Evolutionary conservation across 441 rosid species (phyloP).

Genomic region (Metrosideros polymorpha): DNA sequence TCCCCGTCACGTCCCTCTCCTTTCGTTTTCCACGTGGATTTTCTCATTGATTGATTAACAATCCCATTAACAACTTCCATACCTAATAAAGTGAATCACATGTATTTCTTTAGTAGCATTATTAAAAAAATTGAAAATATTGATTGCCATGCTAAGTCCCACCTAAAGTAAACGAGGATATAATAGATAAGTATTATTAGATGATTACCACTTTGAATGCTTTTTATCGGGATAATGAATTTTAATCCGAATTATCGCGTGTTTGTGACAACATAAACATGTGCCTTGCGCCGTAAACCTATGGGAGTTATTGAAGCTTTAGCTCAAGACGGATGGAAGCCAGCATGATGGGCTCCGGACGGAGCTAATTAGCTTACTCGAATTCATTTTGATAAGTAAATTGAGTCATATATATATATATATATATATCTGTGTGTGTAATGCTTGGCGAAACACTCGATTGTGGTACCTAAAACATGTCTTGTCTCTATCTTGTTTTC

Average conservation of each 20-base stretch:
- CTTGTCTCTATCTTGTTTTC: neutral
- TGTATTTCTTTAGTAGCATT: neutral
- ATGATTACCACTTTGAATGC: neutral
- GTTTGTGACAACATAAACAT: neutral
- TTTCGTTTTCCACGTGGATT: neutral
- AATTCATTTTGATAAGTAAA: neutral
- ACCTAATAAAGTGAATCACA: neutral
- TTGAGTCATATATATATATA: neutral
- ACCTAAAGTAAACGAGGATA: neutral
- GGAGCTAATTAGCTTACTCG: neutral
- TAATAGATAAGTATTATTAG: too few relatives aligned
- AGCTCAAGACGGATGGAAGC: neutral
- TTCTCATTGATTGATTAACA: neutral
- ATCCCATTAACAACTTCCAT: neutral
- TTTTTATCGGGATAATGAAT: neutral
- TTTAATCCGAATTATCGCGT: neutral
- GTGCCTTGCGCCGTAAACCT: neutral
- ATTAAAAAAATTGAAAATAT: neutral
- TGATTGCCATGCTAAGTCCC: neutral
- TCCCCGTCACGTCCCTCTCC: too few relatives aligned
- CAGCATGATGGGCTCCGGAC: neutral
- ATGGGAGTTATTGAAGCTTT: neutral
- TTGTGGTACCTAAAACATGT: neutral
- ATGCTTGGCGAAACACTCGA: neutral
- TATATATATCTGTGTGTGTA: too few relatives aligned